Evolutionary conservation across 2,329 filamentous ascomycete genomes (phyloP), one percentile per base, ranked within the genome.

Genomic region (Talaromyces sp.): DNA sequence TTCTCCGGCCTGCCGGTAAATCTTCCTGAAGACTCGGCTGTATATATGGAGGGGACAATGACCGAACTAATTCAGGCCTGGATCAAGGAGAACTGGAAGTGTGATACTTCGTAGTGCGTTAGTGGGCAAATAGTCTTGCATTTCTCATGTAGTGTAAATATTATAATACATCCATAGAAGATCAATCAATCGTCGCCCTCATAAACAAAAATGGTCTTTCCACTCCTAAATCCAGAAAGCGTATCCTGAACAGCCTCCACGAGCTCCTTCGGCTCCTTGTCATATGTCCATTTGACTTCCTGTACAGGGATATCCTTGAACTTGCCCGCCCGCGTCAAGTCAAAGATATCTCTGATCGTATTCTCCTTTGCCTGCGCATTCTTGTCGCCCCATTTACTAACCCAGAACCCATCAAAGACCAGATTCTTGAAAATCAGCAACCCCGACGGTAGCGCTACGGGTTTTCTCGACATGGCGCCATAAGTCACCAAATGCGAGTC

Each of bases 391-490:
- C 95, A 98, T 66, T 85, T 87, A 74, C 90, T 95, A 27, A 98
- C 88, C 95, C 95, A 99, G 79, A 98, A 99, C 4, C 95, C 96
- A 67, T 91, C 86, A 73, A 97, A 96, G 60, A 87, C 85, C 61
- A 98, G 84, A 71, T 98, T 88, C 78, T 94, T 95, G 82, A 99
- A 99, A 71, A 99, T 99, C 66, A 98, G 82, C 70, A 96, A 82
- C 0, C 90, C 91, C 0, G 93, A 90, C 0, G 94, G 92, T 67
- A 98, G 79, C 7, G 85, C 84, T 31, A 97, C 85, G 0, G 94
- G 93, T 80, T 96, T 89, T 75, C 90, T 91, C 39, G 91, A 88
- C 95, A 99, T 99, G 60, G 91, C 94, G 31, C 95, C 95, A 75
- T 99, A 99, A 4, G 94, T 97, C 27, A 99, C 92, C 77, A 98